A percentile compares a stretch with the other conserved stretches of the same genome.
Evolutionary conservation across 2,329 filamentous ascomycete species (phyloP).

Genomic region (Monosporascus sp.): DNA sequence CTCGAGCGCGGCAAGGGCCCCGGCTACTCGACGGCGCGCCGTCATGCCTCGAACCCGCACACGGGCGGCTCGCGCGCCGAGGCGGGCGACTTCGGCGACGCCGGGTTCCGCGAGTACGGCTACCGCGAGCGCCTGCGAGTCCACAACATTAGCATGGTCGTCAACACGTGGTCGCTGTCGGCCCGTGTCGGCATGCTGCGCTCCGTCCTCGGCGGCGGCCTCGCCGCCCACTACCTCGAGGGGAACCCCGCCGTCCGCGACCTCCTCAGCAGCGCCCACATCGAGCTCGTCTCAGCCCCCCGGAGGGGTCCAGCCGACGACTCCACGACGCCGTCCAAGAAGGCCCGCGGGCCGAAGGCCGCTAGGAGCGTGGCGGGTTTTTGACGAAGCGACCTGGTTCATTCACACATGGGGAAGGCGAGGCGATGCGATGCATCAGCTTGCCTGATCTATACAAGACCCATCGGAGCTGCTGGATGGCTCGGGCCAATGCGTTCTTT

Average conservation of each 20-base stretch:
- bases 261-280: slow-evolving; percentile 26
- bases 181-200: slow-evolving; percentile 44
- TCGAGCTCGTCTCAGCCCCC: slow-evolving; percentile 21
- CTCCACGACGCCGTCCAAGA: slow-evolving; percentile 8
- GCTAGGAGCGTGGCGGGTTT: slow-evolving; percentile 6
- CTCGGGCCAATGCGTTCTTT: neutral
- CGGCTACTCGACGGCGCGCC: slow-evolving; percentile 45
- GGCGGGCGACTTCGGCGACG: slow-evolving; percentile 26
- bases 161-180: slow-evolving; percentile 47
- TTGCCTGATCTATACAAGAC: neutral
- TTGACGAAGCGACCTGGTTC: neutral
- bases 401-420: no score
- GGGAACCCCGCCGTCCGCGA: slow-evolving; percentile 32
- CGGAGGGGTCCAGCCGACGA: slow-evolving; percentile 10
- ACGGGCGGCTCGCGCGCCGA: slow-evolving; percentile 33
- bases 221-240: slow-evolving; percentile 32
- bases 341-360: slow-evolving; percentile 11
- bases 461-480: no score
- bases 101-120: slow-evolving; percentile 42
- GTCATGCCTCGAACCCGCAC: slow-evolving; percentile 35
- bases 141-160: slow-evolving; percentile 36
- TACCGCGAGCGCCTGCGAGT: slow-evolving; percentile 48
- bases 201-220: slow-evolving; percentile 40
- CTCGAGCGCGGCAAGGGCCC: slow-evolving; percentile 49
- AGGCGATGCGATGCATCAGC: neutral